Conservation (phyloP, 768 basidiomycete genomes). For the Boletus edulis region DNA sequence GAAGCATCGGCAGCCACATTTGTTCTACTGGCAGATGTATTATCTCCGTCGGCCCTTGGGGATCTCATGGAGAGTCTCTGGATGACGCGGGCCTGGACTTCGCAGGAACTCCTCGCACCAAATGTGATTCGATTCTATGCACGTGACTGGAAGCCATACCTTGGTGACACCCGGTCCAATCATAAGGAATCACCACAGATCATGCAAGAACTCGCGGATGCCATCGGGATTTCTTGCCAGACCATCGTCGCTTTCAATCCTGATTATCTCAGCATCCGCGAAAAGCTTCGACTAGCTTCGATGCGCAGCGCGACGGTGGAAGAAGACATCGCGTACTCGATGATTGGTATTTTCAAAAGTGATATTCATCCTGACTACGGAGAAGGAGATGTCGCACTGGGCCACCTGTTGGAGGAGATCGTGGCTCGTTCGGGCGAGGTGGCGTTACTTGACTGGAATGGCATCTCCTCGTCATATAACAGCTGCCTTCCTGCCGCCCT, state of each 20-base stretch:
- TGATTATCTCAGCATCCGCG: not conserved
- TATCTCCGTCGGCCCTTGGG: not conserved
- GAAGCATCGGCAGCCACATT: constrained; percentile 2
- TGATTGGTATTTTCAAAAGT: not conserved
- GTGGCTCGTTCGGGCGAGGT: not conserved
- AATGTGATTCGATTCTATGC: constrained; percentile 8
- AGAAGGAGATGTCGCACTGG: not conserved
- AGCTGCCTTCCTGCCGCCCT: constrained; percentile 7
- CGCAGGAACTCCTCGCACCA: constrained; percentile 12
- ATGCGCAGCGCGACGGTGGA: not conserved
- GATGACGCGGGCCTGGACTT: constrained; percentile 15
- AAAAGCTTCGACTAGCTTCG: constrained; percentile 10
- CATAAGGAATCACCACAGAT: constrained; percentile 11
- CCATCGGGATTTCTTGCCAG: not conserved
- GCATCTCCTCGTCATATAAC: constrained; percentile 3
- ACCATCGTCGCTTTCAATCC: constrained; percentile 6
- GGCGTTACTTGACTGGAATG: constrained; percentile 3
- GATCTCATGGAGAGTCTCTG: not conserved
- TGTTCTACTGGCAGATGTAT: not conserved
- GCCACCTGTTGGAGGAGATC: constrained; percentile 8
- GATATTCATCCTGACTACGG: constrained; percentile 7
- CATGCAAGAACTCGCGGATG: constrained; percentile 6
- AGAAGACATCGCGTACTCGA: constrained; percentile 5
- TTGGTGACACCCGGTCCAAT: not conserved
- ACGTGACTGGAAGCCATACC: constrained; percentile 11